Conservation (phyloP, 768 basidiomycete genomes). For the Tylopilus plumbeoviolaceoides region DNA sequence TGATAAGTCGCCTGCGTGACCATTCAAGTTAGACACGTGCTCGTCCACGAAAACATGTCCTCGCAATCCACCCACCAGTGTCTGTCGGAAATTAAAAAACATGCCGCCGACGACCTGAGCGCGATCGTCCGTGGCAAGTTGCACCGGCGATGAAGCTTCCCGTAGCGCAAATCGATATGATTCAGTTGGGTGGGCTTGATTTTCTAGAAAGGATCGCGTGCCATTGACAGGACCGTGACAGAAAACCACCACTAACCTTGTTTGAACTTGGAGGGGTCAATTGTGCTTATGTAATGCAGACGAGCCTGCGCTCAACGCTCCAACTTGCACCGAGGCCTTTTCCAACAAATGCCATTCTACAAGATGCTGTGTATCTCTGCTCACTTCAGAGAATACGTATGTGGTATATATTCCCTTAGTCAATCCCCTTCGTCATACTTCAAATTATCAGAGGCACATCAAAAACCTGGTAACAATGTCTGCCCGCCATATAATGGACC, state of each 20-base stretch:
- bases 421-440: neutral
- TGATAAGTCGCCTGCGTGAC: neutral
- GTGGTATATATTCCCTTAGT: slow-evolving; percentile 21
- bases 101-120: slow-evolving; percentile 12
- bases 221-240: neutral
- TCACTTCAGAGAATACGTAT: slow-evolving; percentile 70
- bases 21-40: slow-evolving; percentile 10
- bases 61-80: slow-evolving; percentile 8
- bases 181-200: neutral
- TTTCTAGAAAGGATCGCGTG: neutral
- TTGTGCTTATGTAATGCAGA: slow-evolving; percentile 8
- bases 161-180: neutral
- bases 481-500: slow-evolving; percentile 65
- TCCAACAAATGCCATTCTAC: slow-evolving; percentile 74
- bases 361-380: slow-evolving; percentile 81
- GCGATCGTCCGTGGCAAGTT: neutral
- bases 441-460: slow-evolving; percentile 56
- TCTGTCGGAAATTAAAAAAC: slow-evolving; percentile 25
- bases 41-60: neutral
- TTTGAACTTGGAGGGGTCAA: too few species aligned
- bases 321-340: neutral
- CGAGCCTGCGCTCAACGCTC: too few species aligned
- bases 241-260: too few species aligned
- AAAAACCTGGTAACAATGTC: slow-evolving; percentile 69
- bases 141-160: neutral